These are phyloP conservation scores for Cercophora sp. DNA, from an alignment of 495 filamentous ascomycete genomes.

Conservation along the genomic window DNA sequence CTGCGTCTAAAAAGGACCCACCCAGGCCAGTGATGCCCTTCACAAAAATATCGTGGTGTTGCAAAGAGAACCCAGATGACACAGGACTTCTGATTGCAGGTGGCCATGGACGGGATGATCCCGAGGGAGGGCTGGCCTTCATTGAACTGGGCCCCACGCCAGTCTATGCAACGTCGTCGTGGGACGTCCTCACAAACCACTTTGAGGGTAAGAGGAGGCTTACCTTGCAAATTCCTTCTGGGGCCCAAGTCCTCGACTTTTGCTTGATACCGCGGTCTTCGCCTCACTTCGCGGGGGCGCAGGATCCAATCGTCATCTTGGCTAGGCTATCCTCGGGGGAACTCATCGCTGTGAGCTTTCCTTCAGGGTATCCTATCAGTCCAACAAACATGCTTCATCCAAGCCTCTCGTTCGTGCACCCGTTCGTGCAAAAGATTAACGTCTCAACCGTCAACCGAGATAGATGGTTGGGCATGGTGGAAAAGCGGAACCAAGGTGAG, in stretches of 20 bases:
- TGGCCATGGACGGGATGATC: conserved; percentile 59
- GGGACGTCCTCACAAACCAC: conserved; percentile 73
- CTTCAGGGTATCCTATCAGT: conserved; percentile 81
- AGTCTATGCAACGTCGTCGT: conserved; percentile 83
- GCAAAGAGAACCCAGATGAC: conserved; percentile 86
- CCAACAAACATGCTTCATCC: conserved; percentile 88
- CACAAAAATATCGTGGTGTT: conserved; percentile 80
- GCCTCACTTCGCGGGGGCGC: conserved; percentile 79
- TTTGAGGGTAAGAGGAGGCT: conserved; percentile 66
- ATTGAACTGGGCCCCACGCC: conserved; percentile 86
- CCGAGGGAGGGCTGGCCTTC: conserved; percentile 74
- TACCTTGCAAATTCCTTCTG: conserved; percentile 72
- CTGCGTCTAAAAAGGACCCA: conserved; percentile 34
- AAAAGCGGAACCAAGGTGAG: conserved; percentile 69
- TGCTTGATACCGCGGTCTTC: conserved; percentile 74
- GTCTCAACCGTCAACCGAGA: conserved; percentile 67
- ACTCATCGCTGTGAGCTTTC: conserved; percentile 82
- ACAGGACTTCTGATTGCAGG: conserved; percentile 86
- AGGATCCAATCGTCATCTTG: conserved; percentile 84
- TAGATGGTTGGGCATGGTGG: conserved; percentile 83
- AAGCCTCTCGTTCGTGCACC: conserved; percentile 78
- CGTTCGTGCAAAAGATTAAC: conserved; percentile 68
- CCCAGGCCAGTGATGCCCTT: conserved; percentile 56
- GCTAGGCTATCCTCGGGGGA: conserved; percentile 80
- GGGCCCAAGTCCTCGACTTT: conserved; percentile 75